Conservation (phyloP, 2,329 filamentous ascomycete genomes). For the Aureobasidium sp. region DNA sequence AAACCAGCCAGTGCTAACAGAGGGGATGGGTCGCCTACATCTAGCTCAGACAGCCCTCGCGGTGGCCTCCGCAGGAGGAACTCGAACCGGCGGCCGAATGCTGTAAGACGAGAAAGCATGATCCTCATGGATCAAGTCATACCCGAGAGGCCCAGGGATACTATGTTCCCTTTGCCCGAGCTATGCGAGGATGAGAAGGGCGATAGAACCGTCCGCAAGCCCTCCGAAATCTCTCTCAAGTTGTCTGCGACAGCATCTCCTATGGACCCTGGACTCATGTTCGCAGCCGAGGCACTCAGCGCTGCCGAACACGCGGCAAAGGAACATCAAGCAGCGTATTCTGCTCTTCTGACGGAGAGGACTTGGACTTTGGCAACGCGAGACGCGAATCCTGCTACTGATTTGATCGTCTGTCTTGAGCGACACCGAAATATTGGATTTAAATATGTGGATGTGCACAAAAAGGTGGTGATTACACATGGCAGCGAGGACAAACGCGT, state of each 20-base stretch:
- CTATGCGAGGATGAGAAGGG: conserved; percentile 18
- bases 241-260: conserved; percentile 27
- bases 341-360: conserved; percentile 76
- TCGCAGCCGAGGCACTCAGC: conserved; percentile 25
- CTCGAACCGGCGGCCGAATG: conserved; percentile 19
- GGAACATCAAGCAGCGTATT: conserved; percentile 68
- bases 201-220: conserved; percentile 15
- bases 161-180: conserved; percentile 23
- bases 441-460: conserved; percentile 90
- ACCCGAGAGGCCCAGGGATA: conserved; percentile 28
- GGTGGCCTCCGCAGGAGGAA: neutral
- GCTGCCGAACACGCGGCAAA: conserved; percentile 58
- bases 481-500: conserved; percentile 85
- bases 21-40: conserved; percentile 15
- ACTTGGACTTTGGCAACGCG: conserved; percentile 92
- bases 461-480: conserved; percentile 87
- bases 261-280: conserved; percentile 36
- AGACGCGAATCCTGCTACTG: conserved; percentile 87
- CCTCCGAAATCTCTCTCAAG: conserved; percentile 22
- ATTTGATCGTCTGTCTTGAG: conserved; percentile 86
- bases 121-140: conserved; percentile 43
- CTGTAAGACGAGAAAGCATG: conserved; percentile 37
- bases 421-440: conserved; percentile 88
- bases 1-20: conserved; percentile 25
- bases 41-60: neutral